Percentiles rank a stretch among this genome's conserved stretches.
These are phyloP conservation scores for Backusella luteola DNA, from an alignment of 192 early-diverging fungal genomes.

Conservation along the genomic window DNA sequence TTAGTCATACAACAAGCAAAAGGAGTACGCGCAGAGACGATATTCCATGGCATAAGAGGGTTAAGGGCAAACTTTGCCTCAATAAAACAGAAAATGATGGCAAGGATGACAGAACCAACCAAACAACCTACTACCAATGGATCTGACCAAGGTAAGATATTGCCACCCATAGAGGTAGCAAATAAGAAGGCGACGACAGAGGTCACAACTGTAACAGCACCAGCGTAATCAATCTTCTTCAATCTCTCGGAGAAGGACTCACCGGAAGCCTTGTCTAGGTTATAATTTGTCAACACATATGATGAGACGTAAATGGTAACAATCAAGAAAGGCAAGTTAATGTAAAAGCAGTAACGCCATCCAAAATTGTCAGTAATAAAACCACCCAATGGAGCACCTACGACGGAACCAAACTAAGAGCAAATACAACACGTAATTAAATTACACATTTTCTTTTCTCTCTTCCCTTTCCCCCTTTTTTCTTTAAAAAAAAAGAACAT, in stretches of 20 bases:
- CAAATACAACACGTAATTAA: not conserved
- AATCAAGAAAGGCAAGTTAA: slow-evolving; percentile 72
- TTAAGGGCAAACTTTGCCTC: slow-evolving; percentile 61
- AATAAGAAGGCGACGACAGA: slow-evolving; percentile 46
- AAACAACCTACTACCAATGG: slow-evolving; percentile 45
- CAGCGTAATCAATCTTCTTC: slow-evolving; percentile 51
- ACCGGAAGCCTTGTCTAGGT: slow-evolving; percentile 29
- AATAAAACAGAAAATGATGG: slow-evolving; percentile 40
- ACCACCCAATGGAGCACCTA: slow-evolving; percentile 69
- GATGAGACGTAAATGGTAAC: slow-evolving; percentile 46
- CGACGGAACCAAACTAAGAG: slow-evolving; percentile 42
- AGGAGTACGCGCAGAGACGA: slow-evolving; percentile 51
- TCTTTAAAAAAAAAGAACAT: not conserved
- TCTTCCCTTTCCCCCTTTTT: not conserved
- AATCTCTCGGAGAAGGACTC: slow-evolving; percentile 43
- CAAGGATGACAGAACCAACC: slow-evolving; percentile 30
- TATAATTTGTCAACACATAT: slow-evolving; percentile 40
- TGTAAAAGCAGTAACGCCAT: slow-evolving; percentile 76
- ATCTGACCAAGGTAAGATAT: slow-evolving; percentile 47
- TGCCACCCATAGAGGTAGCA: slow-evolving; percentile 56
- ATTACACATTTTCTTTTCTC: not conserved
- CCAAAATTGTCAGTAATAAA: slow-evolving; percentile 58
- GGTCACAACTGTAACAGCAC: slow-evolving; percentile 39
- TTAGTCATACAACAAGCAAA: slow-evolving; percentile 40
- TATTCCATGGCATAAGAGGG: slow-evolving; percentile 63